phyloP scores from a whole-genome alignment of 1,284 basidiomycete species.

The Trametes pubescens region DNA sequence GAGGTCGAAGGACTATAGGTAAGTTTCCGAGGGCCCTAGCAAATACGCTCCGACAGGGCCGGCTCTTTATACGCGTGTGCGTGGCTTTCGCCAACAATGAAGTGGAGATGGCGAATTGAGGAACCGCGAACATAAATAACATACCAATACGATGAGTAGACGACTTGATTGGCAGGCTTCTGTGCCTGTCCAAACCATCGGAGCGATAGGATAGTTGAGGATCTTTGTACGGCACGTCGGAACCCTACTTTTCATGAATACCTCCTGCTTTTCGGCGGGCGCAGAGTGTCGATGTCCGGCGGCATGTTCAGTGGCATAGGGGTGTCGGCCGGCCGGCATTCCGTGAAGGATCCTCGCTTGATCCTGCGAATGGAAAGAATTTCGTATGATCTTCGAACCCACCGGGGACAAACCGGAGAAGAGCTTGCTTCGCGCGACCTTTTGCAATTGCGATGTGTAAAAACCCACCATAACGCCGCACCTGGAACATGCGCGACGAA shows the following conservation, averaged over 20 bases:
- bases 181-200: neutral
- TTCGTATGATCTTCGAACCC: conserved; percentile 4
- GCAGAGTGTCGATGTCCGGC: neutral
- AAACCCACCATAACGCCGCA: neutral
- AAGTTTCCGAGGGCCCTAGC: neutral
- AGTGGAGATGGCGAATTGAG: neutral
- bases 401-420: conserved; percentile 5
- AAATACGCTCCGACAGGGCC: neutral
- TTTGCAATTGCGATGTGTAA: neutral
- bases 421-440: neutral
- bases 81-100: conserved; percentile 6
- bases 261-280: neutral
- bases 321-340: neutral
- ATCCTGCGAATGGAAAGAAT: neutral
- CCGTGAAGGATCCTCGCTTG: neutral
- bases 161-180: neutral
- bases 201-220: neutral
- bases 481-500: neutral
- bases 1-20: too few relatives aligned
- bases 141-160: too few relatives aligned
- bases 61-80: conserved; percentile 9
- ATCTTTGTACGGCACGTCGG: neutral
- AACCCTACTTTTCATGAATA: too few relatives aligned
- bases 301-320: neutral
- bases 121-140: neutral